These are phyloP conservation scores for Ajuga chamaepitys DNA, from an alignment of 257 asterid genomes.

Conservation along the genomic window DNA sequence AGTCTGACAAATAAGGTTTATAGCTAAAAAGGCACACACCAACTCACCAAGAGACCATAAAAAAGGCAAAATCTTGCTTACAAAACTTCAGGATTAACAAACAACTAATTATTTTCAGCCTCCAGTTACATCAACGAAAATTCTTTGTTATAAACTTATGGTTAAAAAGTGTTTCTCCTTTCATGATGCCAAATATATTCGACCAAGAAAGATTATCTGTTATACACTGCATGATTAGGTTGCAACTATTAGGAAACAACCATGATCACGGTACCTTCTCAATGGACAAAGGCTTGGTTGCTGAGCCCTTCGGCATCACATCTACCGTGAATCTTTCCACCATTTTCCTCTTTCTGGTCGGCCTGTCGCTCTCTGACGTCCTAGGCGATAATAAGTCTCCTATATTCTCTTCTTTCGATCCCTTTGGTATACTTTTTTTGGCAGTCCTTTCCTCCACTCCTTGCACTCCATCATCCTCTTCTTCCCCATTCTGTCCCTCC, in stretches of 20 bases:
- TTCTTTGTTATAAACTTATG: too few relatives aligned
- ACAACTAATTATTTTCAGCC: background rate
- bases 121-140: background rate
- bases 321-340: conserved; percentile 55
- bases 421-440: conserved; percentile 9
- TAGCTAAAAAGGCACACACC: background rate
- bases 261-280: conserved; percentile 39
- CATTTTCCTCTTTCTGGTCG: conserved; percentile 68
- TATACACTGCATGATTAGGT: background rate
- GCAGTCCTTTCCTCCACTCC: conserved; percentile 3
- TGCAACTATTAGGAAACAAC: background rate
- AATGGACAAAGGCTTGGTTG: conserved; percentile 43
- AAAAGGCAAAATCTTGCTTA: background rate
- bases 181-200: background rate
- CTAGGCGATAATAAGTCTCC: conserved; percentile 29
- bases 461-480: conserved; percentile 6
- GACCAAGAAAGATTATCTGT: background rate
- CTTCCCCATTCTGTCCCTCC: conserved; percentile 5
- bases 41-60: too few relatives aligned
- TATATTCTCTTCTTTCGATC: conserved; percentile 10
- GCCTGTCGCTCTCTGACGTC: conserved; percentile 46
- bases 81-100: background rate
- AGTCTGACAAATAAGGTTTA: background rate
- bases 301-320: conserved; percentile 24
- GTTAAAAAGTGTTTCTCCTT: background rate